Conservation (phyloP, 2,329 filamentous ascomycete genomes). For the Ophiostoma pallidulum region DNA sequence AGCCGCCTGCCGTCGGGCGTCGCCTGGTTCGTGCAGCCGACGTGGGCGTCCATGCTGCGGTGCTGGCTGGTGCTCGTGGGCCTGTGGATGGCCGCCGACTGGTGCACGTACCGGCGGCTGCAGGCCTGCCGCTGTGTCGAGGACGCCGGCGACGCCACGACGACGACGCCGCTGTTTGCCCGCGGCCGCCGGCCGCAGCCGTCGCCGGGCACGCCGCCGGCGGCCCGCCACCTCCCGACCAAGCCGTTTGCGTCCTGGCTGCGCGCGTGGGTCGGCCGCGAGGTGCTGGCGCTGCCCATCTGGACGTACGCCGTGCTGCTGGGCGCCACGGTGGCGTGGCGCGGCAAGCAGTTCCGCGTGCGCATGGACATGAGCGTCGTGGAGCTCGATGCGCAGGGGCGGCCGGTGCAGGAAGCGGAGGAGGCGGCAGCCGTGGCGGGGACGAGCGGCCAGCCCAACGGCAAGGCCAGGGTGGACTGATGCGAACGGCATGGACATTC, state of each 20-base stretch:
- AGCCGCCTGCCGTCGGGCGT: too few species aligned
- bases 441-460: neutral
- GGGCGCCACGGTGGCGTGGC: slow-evolving; percentile 81
- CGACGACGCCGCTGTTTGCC: slow-evolving; percentile 63
- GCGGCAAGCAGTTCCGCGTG: slow-evolving; percentile 73
- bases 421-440: neutral
- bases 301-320: slow-evolving; percentile 86
- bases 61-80: slow-evolving; percentile 59
- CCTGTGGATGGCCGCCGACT: slow-evolving; percentile 68
- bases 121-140: slow-evolving; percentile 66
- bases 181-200: slow-evolving; percentile 22
- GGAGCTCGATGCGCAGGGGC: slow-evolving; percentile 25
- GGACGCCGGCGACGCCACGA: too few species aligned
- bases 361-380: slow-evolving; percentile 73
- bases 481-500: neutral
- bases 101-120: slow-evolving; percentile 60
- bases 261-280: slow-evolving; percentile 73
- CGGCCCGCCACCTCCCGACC: slow-evolving; percentile 33
- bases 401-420: neutral
- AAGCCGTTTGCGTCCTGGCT: slow-evolving; percentile 64
- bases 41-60: slow-evolving; percentile 56
- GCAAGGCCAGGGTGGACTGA: slow-evolving; percentile 21
- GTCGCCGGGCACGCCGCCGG: too few species aligned
- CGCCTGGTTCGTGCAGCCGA: slow-evolving; percentile 41
- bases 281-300: slow-evolving; percentile 73